A percentile compares a stretch with the other conserved stretches of the same genome.
phyloP scores from a whole-genome alignment of 305 asterid genomes.

The Fraxinus platypoda region DNA sequence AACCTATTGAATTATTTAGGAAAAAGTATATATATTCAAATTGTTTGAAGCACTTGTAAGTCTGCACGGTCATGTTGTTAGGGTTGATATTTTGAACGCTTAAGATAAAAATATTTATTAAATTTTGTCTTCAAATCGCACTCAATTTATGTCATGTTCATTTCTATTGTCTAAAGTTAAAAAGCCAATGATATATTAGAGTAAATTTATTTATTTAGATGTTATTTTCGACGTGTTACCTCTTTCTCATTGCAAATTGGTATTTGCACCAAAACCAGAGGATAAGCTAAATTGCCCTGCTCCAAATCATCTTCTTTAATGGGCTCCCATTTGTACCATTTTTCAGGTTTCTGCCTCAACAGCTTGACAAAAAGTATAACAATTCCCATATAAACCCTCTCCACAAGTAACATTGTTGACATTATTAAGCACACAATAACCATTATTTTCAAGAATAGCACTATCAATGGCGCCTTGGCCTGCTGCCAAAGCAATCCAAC shows the following conservation, averaged over 20 bases:
- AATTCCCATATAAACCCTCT: neutral
- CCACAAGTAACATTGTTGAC: neutral
- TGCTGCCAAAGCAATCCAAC: neutral
- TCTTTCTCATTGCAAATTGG: neutral
- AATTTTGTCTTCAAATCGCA: neutral
- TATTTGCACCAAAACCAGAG: neutral
- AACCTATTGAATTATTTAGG: neutral
- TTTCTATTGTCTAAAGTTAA: neutral
- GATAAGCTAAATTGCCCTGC: neutral
- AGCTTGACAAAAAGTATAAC: neutral
- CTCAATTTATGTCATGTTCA: neutral
- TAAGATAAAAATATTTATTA: no score
- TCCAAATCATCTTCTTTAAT: neutral
- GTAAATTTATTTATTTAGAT: neutral
- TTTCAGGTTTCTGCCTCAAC: neutral
- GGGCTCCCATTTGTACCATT: neutral
- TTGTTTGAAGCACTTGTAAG: neutral
- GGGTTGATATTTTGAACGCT: neutral
- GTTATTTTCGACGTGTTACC: neutral
- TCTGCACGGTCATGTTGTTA: neutral
- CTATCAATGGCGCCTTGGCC: neutral
- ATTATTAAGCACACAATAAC: neutral
- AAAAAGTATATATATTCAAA: neutral
- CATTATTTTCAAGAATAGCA: neutral
- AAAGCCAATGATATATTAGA: neutral